Evolutionary conservation across 2,329 filamentous ascomycete species (phyloP), one percentile per base, ranked within the genome.

Genomic region (Colletotrichum endophyticum): DNA sequence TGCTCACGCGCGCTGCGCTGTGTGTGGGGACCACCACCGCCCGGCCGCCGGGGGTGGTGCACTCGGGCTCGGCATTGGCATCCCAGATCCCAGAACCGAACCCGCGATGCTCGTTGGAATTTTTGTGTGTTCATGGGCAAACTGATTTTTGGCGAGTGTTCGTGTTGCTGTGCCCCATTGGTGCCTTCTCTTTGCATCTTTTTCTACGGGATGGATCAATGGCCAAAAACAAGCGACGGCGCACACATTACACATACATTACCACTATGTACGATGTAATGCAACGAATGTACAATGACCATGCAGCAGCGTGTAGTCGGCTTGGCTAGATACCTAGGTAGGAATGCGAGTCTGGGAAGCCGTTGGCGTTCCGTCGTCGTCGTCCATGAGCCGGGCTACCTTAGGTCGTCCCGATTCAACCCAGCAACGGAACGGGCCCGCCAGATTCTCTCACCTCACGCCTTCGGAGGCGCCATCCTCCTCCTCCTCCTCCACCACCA

Each of bases 1-100:
- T 76, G 74, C 70, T 76, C 74, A 76, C 70, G 70, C 74, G 74
- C 63, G 30, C 34, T 30, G 22, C 3, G 56, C 44, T 32, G 59
- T 13, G 28, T 64, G 68, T 73, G 59, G 71, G 34, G 39, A 49
- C 59, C 66, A 57, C 67, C 57, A 61, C 59, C 66, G 63, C 67
- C 57, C 73, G 73, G 73, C 64, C 64, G 44, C 44, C 44, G 44
- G 44, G 44, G 44, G 44, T 53, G 70, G 70, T 64, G 36, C 59
- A 67, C 64, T 69, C 70, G 73, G 70, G 57, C 64, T 73, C 64
- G 74, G 70, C 70, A 69, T 36, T 66, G 56, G 57, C 70, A 32
- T 76, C 28, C 63, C 59, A 62, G 59, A 62, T 62, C 28, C 59
- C 56, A 59, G 28, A 53, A 53, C 44, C 44, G 59, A 62, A 32